Base-by-base conservation (phyloP, 371 early-diverging fungal genomes). In the Capniomyces stellatus region DNA sequence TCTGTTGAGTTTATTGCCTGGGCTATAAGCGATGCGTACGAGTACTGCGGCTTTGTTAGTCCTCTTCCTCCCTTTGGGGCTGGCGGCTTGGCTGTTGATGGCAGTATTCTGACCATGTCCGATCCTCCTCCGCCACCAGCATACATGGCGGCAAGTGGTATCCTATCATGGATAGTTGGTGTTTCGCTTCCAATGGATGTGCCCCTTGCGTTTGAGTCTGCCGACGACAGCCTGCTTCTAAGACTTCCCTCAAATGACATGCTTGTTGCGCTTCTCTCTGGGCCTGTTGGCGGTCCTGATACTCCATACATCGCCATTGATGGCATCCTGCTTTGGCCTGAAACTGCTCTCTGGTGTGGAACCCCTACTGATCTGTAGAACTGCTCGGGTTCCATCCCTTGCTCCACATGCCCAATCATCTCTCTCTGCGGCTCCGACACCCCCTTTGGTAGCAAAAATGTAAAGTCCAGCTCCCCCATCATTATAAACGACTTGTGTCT, bases 21-120 rank as follows among this genome's bases (percentile, higher is more conserved):
- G 0, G 87, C 87, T 40, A 92, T 91, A 43, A 92, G 70, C 2
- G 85, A 75, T 8, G 91, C 87, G 56, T 92, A 92, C 3, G 89
- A 86, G 57, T 75, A 83, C 1, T 84, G 81, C 0, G 89, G 91
- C 53, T 89, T 90, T 23, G 59, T 56, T 1, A 29, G 39, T 12
- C 13, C 47, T 22, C n/a, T 40, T n/a, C 18, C 23, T 13, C 29
- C 29, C 2, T 31, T 25, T 8, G 42, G 43, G 6, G 13, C 23
- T 8, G n/a, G 46, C n/a, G 53, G 53, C 35, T 52, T 52, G 18
- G 42, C 53, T 8, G 53, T 52, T 31, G 53, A 52, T 18, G 53
- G 53, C 3, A 52, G 53, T 21, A 52, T 52, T 13, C 53, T 39
- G 30, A 52, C 53, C 53, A 43, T 44, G n/a, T 44, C 53, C 10